These are phyloP conservation scores for Krasilnikovozyma curviuscula DNA, from an alignment of 768 basidiomycete species.

Conservation along the genomic window DNA sequence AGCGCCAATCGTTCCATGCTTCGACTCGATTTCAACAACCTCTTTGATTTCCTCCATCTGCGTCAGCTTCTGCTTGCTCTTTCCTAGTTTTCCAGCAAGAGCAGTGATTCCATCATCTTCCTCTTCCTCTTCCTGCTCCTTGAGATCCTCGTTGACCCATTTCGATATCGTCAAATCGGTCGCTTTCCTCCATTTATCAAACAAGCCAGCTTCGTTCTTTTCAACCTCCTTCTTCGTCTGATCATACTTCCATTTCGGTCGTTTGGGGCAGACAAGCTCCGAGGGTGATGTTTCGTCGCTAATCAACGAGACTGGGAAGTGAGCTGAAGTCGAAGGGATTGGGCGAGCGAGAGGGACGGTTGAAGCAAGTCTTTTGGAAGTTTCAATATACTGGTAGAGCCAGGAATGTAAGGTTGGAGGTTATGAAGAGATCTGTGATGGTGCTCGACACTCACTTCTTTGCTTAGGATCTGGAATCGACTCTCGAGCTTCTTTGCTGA, in stretches of 20 bases:
- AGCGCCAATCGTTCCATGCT: constrained; percentile 1
- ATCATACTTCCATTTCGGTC: constrained; percentile 74
- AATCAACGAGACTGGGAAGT: constrained; percentile 16
- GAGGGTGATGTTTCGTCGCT: not conserved
- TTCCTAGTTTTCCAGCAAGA: not conserved
- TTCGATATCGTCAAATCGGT: constrained; percentile 21
- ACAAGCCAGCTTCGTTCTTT: constrained; percentile 66
- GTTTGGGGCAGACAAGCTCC: constrained; percentile 35
- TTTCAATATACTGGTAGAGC: constrained; percentile 20
- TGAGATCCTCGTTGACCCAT: constrained; percentile 1
- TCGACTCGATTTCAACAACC: not conserved
- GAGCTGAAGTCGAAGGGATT: constrained; percentile 10
- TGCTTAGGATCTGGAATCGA: too few relatives aligned
- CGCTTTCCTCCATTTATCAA: constrained; percentile 54
- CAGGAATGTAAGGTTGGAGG: too few relatives aligned
- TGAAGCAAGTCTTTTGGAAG: constrained; percentile 19
- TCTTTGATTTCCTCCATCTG: not conserved
- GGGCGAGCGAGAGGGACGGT: constrained; percentile 19
- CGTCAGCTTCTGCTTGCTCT: not conserved
- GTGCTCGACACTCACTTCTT: too few relatives aligned
- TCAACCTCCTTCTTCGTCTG: constrained; percentile 80
- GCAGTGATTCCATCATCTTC: not conserved
- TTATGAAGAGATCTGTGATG: too few relatives aligned
- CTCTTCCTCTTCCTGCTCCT: not conserved
- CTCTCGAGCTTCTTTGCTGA: too few relatives aligned